These are phyloP conservation scores for Irineochytrium annulatum DNA, from an alignment of 192 early-diverging fungal species.

Conservation along the genomic window DNA sequence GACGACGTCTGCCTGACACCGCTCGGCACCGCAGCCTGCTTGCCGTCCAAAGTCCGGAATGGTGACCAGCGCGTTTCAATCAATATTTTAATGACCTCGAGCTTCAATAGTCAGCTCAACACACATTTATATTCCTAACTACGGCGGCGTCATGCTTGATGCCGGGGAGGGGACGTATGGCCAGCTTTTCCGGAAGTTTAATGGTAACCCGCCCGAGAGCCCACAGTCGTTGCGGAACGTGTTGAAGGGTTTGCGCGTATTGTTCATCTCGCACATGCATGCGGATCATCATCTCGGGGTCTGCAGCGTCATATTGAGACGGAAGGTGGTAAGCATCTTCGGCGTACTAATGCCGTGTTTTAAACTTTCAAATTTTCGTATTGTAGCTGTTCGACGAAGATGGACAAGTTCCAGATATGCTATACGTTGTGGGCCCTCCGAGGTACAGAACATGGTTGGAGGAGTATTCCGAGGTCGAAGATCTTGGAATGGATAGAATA, in stretches of 20 bases:
- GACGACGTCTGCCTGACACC: conserved; percentile 45
- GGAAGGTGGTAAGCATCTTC: background rate
- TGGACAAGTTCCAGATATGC: conserved; percentile 4
- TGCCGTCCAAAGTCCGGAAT: conserved; percentile 86
- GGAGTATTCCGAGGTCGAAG: conserved; percentile 63
- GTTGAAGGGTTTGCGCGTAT: conserved; percentile 53
- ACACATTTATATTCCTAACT: conserved; percentile 56
- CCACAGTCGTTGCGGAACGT: background rate
- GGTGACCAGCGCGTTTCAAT: conserved; percentile 37
- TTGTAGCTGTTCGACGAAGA: background rate
- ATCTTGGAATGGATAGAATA: conserved; percentile 49
- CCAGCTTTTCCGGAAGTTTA: conserved; percentile 71
- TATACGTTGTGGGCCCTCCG: conserved; percentile 53
- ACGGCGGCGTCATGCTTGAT: conserved; percentile 78
- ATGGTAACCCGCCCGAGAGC: conserved; percentile 18
- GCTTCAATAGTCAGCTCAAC: conserved; percentile 83
- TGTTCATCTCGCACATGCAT: conserved; percentile 94
- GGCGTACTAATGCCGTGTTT: background rate
- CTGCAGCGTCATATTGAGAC: conserved; percentile 53
- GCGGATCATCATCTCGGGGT: conserved; percentile 94
- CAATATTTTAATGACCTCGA: too few relatives aligned
- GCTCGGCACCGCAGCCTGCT: conserved; percentile 84
- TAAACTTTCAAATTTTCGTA: background rate
- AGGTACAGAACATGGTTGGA: conserved; percentile 54
- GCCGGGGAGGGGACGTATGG: conserved; percentile 84